A percentile compares a stretch with the other conserved stretches of the same genome.
Conservation (phyloP, 2,329 filamentous ascomycete species). For the Colletotrichum gloeosporioides region DNA sequence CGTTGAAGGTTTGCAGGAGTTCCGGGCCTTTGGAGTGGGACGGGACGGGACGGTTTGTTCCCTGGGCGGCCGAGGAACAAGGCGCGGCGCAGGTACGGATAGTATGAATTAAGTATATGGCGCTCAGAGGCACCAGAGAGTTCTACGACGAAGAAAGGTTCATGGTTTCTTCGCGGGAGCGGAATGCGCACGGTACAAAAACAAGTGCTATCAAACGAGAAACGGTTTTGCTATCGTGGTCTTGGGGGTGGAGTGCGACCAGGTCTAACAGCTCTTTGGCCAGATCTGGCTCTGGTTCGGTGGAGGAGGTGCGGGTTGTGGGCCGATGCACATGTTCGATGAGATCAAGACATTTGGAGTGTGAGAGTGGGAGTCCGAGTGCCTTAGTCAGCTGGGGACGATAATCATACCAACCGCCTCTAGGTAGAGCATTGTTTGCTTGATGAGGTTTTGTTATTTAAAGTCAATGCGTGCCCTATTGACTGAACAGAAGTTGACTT, state of each 20-base stretch:
- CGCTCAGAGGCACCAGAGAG: neutral
- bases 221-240: neutral
- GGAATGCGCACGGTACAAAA: constrained; percentile 8
- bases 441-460: neutral
- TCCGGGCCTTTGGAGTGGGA: neutral
- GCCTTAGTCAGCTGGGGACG: neutral
- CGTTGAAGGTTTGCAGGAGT: neutral
- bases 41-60: neutral
- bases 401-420: neutral
- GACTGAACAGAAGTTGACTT: neutral
- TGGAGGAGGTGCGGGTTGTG: constrained; percentile 6
- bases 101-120: neutral
- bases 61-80: neutral
- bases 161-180: neutral
- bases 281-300: constrained; percentile 3
- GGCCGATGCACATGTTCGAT: constrained; percentile 11
- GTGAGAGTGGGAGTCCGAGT: neutral
- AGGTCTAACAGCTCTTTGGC: neutral
- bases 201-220: neutral
- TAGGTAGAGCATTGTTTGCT: neutral
- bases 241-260: neutral
- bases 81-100: neutral
- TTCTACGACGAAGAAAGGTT: constrained; percentile 10
- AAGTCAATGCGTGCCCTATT: neutral
- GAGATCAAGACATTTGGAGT: constrained; percentile 10